phyloP scores from a whole-genome alignment of 495 filamentous ascomycete species.

The Cryomyces minteri region DNA sequence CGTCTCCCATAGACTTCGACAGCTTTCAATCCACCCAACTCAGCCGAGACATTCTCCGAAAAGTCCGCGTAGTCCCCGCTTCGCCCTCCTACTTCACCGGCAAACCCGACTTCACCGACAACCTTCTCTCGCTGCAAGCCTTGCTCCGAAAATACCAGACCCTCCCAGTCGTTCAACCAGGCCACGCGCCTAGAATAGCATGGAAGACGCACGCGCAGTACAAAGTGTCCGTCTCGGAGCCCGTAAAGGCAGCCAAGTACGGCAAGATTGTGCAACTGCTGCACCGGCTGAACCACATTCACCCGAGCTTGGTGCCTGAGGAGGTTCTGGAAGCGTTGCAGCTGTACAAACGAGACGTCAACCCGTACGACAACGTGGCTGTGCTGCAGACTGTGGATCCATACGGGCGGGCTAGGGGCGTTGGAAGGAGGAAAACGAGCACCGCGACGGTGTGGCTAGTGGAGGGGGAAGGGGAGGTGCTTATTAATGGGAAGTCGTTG shows the following conservation, averaged over 20 bases:
- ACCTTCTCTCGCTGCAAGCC: conserved; percentile 50
- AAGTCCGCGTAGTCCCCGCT: conserved; percentile 55
- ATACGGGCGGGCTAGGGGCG: conserved; percentile 54
- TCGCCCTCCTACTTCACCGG: conserved; percentile 91
- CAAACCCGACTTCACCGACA: conserved; percentile 69
- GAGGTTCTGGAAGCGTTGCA: conserved; percentile 45
- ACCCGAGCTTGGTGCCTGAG: conserved; percentile 54
- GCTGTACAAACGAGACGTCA: conserved; percentile 54
- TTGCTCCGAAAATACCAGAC: conserved; percentile 49
- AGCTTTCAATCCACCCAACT: conserved; percentile 5
- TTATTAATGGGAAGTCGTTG: conserved; percentile 75
- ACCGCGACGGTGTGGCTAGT: conserved; percentile 70
- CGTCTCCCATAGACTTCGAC: conserved; percentile 28
- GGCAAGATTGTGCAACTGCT: conserved; percentile 53
- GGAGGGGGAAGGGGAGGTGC: conserved; percentile 75
- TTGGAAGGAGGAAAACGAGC: conserved; percentile 72
- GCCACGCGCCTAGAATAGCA: conserved; percentile 53
- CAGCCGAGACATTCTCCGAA: conserved; percentile 13
- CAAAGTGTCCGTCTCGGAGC: conserved; percentile 53
- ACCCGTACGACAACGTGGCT: conserved; percentile 42
- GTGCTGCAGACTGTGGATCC: conserved; percentile 44
- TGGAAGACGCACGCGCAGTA: conserved; percentile 74
- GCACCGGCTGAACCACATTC: conserved; percentile 68
- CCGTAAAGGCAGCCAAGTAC: conserved; percentile 63
- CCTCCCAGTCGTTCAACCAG: conserved; percentile 45